phyloP scores from a whole-genome alignment of 169 alveolate genomes.

The Miamiensis avidus region DNA sequence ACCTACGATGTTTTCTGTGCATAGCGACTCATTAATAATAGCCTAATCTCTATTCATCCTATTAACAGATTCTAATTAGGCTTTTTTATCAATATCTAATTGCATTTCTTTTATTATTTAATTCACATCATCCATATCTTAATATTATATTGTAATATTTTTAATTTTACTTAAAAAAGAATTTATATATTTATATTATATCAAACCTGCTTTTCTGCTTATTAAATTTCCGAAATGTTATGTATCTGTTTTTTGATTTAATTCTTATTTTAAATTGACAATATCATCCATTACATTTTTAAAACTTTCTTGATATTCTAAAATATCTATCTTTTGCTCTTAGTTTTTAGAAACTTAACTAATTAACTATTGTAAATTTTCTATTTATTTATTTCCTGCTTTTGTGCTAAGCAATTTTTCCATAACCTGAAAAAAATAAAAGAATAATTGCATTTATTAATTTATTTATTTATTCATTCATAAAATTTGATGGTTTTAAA shows the following conservation, averaged over 20 bases:
- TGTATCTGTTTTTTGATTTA: conserved; percentile 53
- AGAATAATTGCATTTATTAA: too few species aligned
- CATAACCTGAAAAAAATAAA: too few species aligned
- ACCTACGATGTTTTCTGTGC: conserved; percentile 82
- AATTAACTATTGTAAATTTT: too few species aligned
- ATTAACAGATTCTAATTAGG: conserved; percentile 42
- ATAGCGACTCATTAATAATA: conserved; percentile 73
- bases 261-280: conserved; percentile 55
- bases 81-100: conserved; percentile 61
- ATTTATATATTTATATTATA: too few species aligned
- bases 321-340: too few species aligned
- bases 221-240: conserved; percentile 66
- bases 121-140: conserved; percentile 69
- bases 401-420: too few species aligned
- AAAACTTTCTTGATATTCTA: conserved; percentile 53
- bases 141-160: too few species aligned
- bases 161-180: too few species aligned
- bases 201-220: conserved; percentile 49
- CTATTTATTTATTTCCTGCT: too few species aligned
- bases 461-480: too few species aligned
- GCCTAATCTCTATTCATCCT: conserved; percentile 58
- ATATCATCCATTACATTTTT: conserved; percentile 40
- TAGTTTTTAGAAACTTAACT: too few species aligned
- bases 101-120: conserved; percentile 65
- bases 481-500: too few species aligned